These are phyloP conservation scores for Podospora pseudopauciseta DNA, from an alignment of 495 filamentous ascomycete species.

Conservation along the genomic window DNA sequence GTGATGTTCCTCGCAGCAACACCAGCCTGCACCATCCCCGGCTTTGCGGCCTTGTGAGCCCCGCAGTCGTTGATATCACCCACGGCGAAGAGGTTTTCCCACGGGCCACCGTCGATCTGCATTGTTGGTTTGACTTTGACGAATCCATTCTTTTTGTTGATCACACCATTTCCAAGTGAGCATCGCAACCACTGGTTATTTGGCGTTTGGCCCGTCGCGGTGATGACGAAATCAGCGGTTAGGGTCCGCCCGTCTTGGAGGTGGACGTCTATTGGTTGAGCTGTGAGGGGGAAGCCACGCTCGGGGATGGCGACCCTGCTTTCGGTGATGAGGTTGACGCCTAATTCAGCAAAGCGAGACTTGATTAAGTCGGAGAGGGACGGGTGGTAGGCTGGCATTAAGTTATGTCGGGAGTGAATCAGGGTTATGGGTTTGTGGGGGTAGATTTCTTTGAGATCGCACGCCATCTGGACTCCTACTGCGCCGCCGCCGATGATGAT, in stretches of 20 bases:
- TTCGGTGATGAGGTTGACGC: constrained; percentile 28
- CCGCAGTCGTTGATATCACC: constrained; percentile 60
- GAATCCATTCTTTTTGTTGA: constrained; percentile 43
- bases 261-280: constrained; percentile 7
- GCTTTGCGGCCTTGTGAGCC: constrained; percentile 52
- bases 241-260: constrained; percentile 18
- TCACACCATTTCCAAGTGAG: constrained; percentile 27
- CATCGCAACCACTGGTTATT: constrained; percentile 45
- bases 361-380: constrained; percentile 47
- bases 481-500: constrained; percentile 58
- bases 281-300: constrained; percentile 29
- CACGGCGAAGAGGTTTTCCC: constrained; percentile 44
- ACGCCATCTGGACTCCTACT: constrained; percentile 58
- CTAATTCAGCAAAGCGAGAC: constrained; percentile 35
- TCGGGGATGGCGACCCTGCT: constrained; percentile 21
- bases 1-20: constrained; percentile 55
- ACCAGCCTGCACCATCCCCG: constrained; percentile 49
- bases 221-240: constrained; percentile 22
- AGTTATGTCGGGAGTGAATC: constrained; percentile 50
- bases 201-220: constrained; percentile 47
- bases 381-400: constrained; percentile 53
- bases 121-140: constrained; percentile 53
- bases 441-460: constrained; percentile 55
- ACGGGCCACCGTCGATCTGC: constrained; percentile 43
- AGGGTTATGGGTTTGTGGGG: constrained; percentile 53